Evolutionary conservation across 441 rosid genomes (phyloP).

Genomic region (Codiaeum variegatum): DNA sequence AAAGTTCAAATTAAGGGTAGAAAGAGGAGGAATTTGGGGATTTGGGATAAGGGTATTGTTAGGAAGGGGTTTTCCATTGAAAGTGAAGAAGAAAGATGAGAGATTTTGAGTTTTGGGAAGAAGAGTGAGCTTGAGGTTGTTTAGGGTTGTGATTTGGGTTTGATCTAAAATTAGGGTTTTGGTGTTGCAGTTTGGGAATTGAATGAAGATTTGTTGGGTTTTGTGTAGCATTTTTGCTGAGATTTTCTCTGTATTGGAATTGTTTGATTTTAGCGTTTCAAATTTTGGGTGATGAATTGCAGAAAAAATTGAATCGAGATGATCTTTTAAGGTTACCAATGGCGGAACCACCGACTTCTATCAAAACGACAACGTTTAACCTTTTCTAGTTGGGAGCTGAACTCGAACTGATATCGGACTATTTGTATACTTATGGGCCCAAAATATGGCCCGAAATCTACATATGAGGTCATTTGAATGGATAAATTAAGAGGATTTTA

Average conservation of each 20-base stretch:
- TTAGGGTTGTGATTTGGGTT: slow-evolving; percentile 34
- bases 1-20: slow-evolving; percentile 49
- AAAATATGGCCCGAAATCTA: background rate
- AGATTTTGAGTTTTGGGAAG: slow-evolving; percentile 18
- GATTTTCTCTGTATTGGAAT: background rate
- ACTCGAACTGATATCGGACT: background rate
- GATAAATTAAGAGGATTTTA: too few species aligned
- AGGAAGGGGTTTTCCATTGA: slow-evolving; percentile 55
- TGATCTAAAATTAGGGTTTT: slow-evolving; percentile 46
- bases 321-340: background rate
- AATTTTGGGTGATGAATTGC: background rate
- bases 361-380: too few species aligned
- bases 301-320: background rate
- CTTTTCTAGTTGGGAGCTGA: too few species aligned
- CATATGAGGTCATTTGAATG: too few species aligned
- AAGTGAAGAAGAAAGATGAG: slow-evolving; percentile 45
- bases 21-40: slow-evolving; percentile 43
- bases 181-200: slow-evolving; percentile 32
- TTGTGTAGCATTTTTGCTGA: slow-evolving; percentile 16
- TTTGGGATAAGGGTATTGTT: slow-evolving; percentile 37
- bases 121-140: slow-evolving; percentile 44
- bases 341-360: background rate
- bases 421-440: background rate
- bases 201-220: slow-evolving; percentile 47
- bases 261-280: background rate